Base-by-base conservation (phyloP, 371 early-diverging fungal species). In the Mortierella sp. region DNA sequence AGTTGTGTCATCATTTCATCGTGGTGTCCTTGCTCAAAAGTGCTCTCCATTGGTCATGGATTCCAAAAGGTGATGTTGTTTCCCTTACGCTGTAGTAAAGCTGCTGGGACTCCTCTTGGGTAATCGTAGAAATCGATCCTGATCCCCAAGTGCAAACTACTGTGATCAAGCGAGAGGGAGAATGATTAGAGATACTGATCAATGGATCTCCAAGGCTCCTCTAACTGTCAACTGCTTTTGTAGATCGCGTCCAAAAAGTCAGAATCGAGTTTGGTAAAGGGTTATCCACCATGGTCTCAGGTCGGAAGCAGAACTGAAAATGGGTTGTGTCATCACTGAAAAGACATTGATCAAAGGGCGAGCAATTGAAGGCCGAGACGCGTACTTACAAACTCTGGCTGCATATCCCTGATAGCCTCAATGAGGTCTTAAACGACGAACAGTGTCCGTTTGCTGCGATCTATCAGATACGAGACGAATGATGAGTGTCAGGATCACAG, bases 231-330 rank as follows among this genome's bases (percentile, higher is more conserved):
- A 34, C 34, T 34, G 34, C n/a, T 27, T 49, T 26, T 19, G 23
- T 26, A 4, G 9, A 23, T 34, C 41, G 46, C 26, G 56, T 64
- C 64, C 39, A 55, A 43, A 28, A 39, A 61, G 56, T 68, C 68
- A 68, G 69, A 74, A 74, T 47, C 67, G 41, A n/a, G 31, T 68
- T 64, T 69, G 64, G 64, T 63, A 58, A 61, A 59, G 53, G 65
- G 62, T 49, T 76, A 69, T 76, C 76, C 70, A 60, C 76, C 76
- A 76, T 31, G 76, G 66, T 65, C 65, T 76, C 66, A 64, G 62
- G 76, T 76, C 76, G 70, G 76, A 76, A 76, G 76, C 76, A 76
- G 76, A 76, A 76, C 76, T 76, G 76, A 76, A 76, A 65, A 60
- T 41, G 45, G 23, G 34, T 46, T 67, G 60, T 74, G 76, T 74